A percentile compares a stretch with the other conserved stretches of the same genome.
These are phyloP conservation scores for Salvia hispanica DNA, from an alignment of 257 asterid genomes.

Conservation along the genomic window DNA sequence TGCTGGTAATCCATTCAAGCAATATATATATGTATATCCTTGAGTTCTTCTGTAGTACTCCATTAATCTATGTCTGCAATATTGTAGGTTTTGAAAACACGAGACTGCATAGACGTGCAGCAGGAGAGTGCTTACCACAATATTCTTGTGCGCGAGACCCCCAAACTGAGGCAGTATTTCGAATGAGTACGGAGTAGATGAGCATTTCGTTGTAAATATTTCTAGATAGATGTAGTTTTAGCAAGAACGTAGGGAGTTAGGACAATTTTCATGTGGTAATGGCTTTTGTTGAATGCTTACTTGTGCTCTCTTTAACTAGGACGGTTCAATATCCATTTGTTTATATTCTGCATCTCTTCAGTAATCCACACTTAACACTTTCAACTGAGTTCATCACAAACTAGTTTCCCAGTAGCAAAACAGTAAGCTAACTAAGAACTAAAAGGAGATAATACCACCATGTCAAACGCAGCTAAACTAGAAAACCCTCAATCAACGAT, in stretches of 20 bases:
- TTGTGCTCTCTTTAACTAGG: not conserved
- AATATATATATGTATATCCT: not conserved
- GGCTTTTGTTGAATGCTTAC: not conserved
- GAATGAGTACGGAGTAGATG: not conserved
- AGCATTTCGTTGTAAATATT: constrained; percentile 6
- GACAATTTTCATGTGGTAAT: not conserved
- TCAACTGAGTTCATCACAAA: too few relatives aligned
- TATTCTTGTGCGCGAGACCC: constrained; percentile 48
- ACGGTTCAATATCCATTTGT: too few relatives aligned
- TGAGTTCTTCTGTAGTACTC: not conserved
- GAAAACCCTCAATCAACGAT: too few relatives aligned
- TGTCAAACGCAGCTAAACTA: too few relatives aligned
- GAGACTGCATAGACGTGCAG: constrained; percentile 56
- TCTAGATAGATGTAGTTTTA: not conserved
- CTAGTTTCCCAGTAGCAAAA: too few relatives aligned
- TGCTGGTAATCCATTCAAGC: constrained; percentile 55
- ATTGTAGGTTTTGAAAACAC: constrained; percentile 66
- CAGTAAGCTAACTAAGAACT: too few relatives aligned
- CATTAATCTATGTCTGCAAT: not conserved
- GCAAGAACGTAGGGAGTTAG: constrained; percentile 1
- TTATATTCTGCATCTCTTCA: not conserved
- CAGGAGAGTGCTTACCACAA: constrained; percentile 61
- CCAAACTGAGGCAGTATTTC: constrained; percentile 40
- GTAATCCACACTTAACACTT: not conserved
- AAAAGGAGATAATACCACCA: too few relatives aligned